Evolutionary conservation across 495 filamentous ascomycete genomes (phyloP).

Genomic region (Hypoxylon trugodes): DNA sequence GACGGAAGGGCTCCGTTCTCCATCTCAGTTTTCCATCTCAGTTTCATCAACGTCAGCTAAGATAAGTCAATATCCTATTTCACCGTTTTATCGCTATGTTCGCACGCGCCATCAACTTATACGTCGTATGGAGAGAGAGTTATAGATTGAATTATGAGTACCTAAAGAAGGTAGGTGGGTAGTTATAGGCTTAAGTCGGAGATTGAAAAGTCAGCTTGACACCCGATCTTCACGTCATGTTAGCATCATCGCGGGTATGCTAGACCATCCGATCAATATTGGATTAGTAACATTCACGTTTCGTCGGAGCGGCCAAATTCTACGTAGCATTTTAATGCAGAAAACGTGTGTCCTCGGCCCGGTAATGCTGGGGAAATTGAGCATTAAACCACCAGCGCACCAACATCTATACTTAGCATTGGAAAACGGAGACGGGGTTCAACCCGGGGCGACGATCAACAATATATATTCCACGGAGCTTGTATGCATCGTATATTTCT

Average conservation of each 20-base stretch:
- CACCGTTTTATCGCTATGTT: not conserved
- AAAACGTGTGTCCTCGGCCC: conserved; percentile 28
- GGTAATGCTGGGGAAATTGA: conserved; percentile 21
- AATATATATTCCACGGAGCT: too few relatives aligned
- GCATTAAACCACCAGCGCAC: not conserved
- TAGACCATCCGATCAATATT: conserved; percentile 22
- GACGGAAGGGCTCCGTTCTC: too few relatives aligned
- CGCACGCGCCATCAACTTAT: not conserved
- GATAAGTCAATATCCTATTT: conserved; percentile 32
- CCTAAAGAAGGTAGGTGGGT: too few relatives aligned
- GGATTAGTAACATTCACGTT: conserved; percentile 26
- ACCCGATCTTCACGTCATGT: conserved; percentile 30
- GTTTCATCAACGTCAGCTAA: conserved; percentile 9
- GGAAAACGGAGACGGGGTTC: not conserved
- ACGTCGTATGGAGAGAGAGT: too few relatives aligned
- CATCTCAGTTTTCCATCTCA: conserved; percentile 6
- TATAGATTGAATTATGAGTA: too few relatives aligned
- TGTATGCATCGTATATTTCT: too few relatives aligned
- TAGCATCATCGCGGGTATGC: conserved; percentile 22
- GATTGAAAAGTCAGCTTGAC: conserved; percentile 1
- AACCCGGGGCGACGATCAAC: not conserved
- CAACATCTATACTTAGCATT: conserved; percentile 13
- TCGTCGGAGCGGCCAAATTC: conserved; percentile 16
- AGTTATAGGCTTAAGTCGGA: conserved; percentile 15
- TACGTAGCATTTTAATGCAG: conserved; percentile 19